These are phyloP conservation scores for Lojkania enalia DNA, from an alignment of 2,329 filamentous ascomycete genomes.

Conservation along the genomic window DNA sequence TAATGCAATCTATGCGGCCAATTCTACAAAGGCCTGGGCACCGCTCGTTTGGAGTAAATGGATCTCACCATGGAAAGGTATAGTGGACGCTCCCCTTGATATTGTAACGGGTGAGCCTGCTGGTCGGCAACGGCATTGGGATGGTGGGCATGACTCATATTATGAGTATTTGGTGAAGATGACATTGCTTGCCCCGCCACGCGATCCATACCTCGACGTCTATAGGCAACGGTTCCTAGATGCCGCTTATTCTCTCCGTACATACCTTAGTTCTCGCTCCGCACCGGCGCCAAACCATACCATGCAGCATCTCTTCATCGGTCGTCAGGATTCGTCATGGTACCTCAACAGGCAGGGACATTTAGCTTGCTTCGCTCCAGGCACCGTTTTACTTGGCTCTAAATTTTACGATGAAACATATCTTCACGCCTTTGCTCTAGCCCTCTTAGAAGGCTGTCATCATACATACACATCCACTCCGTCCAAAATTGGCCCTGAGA, in stretches of 20 bases:
- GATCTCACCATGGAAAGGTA: slow-evolving; percentile 44
- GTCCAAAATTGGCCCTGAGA: slow-evolving; percentile 44
- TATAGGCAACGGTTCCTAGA: slow-evolving; percentile 41
- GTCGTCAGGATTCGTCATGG: slow-evolving; percentile 34
- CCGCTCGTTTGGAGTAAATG: slow-evolving; percentile 51
- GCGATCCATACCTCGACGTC: slow-evolving; percentile 37
- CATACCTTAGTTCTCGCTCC: slow-evolving; percentile 42
- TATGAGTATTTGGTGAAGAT: slow-evolving; percentile 50
- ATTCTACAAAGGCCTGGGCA: slow-evolving; percentile 50
- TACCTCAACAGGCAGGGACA: slow-evolving; percentile 47
- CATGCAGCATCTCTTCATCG: slow-evolving; percentile 48
- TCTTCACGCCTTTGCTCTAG: slow-evolving; percentile 42
- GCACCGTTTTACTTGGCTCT: slow-evolving; percentile 45
- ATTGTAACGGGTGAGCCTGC: slow-evolving; percentile 48
- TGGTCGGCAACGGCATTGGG: slow-evolving; percentile 47
- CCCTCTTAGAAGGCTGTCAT: slow-evolving; percentile 46
- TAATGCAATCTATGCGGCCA: slow-evolving; percentile 44
- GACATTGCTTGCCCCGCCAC: slow-evolving; percentile 40
- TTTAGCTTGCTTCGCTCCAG: slow-evolving; percentile 46
- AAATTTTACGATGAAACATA: slow-evolving; percentile 35
- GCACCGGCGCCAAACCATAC: slow-evolving; percentile 33
- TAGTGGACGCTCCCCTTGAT: slow-evolving; percentile 49
- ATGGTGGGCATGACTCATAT: slow-evolving; percentile 50
- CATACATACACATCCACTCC: slow-evolving; percentile 44
- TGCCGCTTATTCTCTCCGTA: slow-evolving; percentile 42